phyloP scores from a whole-genome alignment of 345 rosid species.

The Luvunga scandens region DNA sequence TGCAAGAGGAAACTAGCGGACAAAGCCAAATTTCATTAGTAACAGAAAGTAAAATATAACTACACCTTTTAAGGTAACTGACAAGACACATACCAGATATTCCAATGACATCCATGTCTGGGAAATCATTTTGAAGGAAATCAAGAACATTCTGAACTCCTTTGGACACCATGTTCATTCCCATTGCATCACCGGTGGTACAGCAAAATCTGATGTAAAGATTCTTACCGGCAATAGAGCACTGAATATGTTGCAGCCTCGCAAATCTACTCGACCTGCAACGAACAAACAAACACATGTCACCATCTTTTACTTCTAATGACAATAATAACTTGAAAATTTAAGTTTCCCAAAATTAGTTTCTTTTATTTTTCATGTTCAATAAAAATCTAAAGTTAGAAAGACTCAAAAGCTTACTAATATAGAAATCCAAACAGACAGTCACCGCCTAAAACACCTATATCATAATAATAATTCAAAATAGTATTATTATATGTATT shows the following conservation, averaged over 20 bases:
- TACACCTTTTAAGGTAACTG: not conserved
- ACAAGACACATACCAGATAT: slow-evolving; percentile 53
- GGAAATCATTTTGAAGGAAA: slow-evolving; percentile 66
- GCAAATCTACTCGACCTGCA: slow-evolving; percentile 85
- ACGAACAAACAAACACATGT: not conserved
- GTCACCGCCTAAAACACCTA: not conserved
- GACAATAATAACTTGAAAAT: not conserved
- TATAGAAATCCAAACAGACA: not conserved
- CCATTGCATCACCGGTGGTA: slow-evolving; percentile 95
- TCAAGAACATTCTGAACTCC: slow-evolving; percentile 92
- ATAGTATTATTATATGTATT: too few species aligned
- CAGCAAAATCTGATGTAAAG: slow-evolving; percentile 71
- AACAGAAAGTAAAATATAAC: not conserved
- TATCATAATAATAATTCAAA: not conserved
- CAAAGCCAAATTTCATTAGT: not conserved
- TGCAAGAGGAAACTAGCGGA: not conserved
- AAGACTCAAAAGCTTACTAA: not conserved
- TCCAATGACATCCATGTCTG: slow-evolving; percentile 85
- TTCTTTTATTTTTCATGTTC: not conserved
- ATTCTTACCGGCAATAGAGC: slow-evolving; percentile 83
- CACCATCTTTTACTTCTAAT: not conserved
- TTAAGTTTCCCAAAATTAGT: not conserved
- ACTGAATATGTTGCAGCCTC: slow-evolving; percentile 55
- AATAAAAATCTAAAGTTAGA: not conserved
- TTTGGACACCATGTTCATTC: slow-evolving; percentile 96